These are phyloP conservation scores for Ganoderma lucidum DNA, from an alignment of 1,284 basidiomycete species.

Conservation along the genomic window DNA sequence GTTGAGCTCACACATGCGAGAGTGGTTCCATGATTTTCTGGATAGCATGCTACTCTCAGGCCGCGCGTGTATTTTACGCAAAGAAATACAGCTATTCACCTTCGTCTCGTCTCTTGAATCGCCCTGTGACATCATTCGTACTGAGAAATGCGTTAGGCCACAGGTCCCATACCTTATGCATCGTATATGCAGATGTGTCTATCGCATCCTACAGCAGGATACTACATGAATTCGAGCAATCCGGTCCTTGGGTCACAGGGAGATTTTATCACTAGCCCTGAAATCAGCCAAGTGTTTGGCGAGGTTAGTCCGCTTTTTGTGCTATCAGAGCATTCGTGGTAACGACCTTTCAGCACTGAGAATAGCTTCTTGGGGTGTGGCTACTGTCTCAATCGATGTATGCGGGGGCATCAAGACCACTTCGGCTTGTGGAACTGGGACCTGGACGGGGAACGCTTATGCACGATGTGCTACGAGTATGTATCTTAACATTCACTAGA, in stretches of 20 bases:
- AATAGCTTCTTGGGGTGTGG: conserved; percentile 88
- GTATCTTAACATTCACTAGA: conserved; percentile 36
- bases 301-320: conserved; percentile 67
- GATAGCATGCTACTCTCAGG: not conserved
- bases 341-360: conserved; percentile 44
- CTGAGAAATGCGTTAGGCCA: conserved; percentile 58
- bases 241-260: conserved; percentile 88
- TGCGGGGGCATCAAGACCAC: conserved; percentile 56
- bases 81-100: not conserved
- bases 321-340: conserved; percentile 35
- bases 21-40: not conserved
- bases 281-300: conserved; percentile 97
- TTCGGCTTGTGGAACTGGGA: conserved; percentile 91
- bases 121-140: not conserved
- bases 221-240: conserved; percentile 81
- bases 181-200: conserved; percentile 92
- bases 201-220: conserved; percentile 87
- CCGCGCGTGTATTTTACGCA: not conserved
- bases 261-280: conserved; percentile 97
- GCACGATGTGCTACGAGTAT: conserved; percentile 88
- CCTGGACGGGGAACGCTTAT: conserved; percentile 95
- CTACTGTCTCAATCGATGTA: conserved; percentile 82
- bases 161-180: conserved; percentile 87
- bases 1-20: not conserved
- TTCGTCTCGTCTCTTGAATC: not conserved